Evolutionary conservation across 495 filamentous ascomycete genomes (phyloP), one percentile per base, ranked within the genome.

Genomic region (Aspergillus olivimuriae): DNA sequence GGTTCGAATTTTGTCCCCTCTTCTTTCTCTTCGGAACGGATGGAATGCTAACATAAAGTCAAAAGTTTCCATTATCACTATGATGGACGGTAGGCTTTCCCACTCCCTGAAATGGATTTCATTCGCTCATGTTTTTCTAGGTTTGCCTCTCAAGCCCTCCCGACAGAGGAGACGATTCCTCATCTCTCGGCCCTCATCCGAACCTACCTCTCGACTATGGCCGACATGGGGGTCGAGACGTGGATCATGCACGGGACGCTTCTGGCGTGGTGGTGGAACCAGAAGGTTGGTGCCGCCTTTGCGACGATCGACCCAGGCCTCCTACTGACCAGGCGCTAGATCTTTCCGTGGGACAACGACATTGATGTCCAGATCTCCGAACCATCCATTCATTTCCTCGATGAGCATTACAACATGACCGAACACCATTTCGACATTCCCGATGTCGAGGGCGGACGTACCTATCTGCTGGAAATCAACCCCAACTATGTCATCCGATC

Each of bases 241-340:
- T 82, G 78, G 78, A 75, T 82, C 31, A 81, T 81, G 71, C 78
- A 82, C 46, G 78, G 78, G 16, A 72, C 72, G 2, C 65, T 82
- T 37, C 58, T 82, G 20, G 72, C 76, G 17, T 81, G 78, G 77
- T 82, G 73, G 72, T 82, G 78, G 78, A 82, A 80, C 54, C 68
- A 70, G 38, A 72, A 72, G 62, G 72, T 71, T 41, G n/a, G n/a
- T n/a, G n/a, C n/a, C 34, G 18, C 5, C 18, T 46, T 22, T 22
- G 20, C 28, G 6, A 22, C 23, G 22, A 22, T 11, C 16, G 21
- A 14, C 23, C 17, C 21, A 32, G 17, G 9, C 23, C 43, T 16
- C 37, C 32, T 18, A 14, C 33, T 46, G 16, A 41, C 42, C 39
- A 22, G 1, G 17, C 8, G 22, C 4, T 44, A 72, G 65, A 77